A percentile compares a stretch with the other conserved stretches of the same genome.
Conservation (phyloP, 345 rosid species). For the Noccaea bulbosa region DNA sequence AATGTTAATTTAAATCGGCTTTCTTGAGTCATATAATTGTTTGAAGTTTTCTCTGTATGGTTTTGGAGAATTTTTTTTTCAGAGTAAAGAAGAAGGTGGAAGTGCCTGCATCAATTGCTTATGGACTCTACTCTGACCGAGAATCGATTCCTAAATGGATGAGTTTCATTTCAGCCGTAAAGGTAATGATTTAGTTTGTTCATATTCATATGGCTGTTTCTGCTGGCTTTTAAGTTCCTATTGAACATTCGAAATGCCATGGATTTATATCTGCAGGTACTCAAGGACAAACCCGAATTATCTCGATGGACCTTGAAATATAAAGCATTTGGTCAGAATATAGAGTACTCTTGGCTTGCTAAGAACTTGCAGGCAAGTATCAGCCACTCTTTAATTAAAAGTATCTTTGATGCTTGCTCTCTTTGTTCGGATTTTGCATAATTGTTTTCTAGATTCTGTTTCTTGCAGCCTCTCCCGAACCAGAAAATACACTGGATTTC, state of each 20-base stretch:
- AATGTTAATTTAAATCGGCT: not conserved
- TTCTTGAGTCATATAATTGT: not conserved
- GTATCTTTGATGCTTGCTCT: not conserved
- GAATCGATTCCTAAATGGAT: slow-evolving; percentile 93
- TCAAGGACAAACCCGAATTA: slow-evolving; percentile 76
- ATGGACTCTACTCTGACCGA: slow-evolving; percentile 67
- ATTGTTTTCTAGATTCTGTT: slow-evolving; percentile 8
- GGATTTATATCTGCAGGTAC: slow-evolving; percentile 47
- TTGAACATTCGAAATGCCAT: not conserved
- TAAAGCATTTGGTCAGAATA: slow-evolving; percentile 78
- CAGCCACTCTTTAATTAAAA: not conserved
- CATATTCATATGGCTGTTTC: not conserved
- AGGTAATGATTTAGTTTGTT: slow-evolving; percentile 47
- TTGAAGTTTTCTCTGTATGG: not conserved
- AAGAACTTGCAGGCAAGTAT: slow-evolving; percentile 79
- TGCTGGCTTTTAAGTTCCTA: not conserved
- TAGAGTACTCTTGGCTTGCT: slow-evolving; percentile 94
- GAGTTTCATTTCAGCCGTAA: slow-evolving; percentile 86
- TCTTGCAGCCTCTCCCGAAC: slow-evolving; percentile 78
- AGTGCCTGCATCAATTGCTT: slow-evolving; percentile 77
- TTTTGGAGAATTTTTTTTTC: too few relatives aligned
- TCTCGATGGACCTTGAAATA: slow-evolving; percentile 83
- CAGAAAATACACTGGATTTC: slow-evolving; percentile 96
- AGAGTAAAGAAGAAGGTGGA: slow-evolving; percentile 83
- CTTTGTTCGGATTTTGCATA: slow-evolving; percentile 2